Evolutionary conservation across 768 basidiomycete genomes (phyloP).

Genomic region (Tricholoma flavovirens): DNA sequence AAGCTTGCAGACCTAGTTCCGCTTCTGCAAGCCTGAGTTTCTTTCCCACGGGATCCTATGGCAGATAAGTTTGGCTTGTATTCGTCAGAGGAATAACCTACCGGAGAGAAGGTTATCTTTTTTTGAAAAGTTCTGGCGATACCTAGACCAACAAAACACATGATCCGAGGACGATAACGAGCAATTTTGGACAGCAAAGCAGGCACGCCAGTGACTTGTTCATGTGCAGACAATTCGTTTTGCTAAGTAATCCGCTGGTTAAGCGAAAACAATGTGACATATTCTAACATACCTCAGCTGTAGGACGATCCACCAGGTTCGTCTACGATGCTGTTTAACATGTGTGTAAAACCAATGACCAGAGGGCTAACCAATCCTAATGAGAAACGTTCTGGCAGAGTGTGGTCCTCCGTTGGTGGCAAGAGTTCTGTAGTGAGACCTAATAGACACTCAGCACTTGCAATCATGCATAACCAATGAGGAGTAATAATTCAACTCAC

Average conservation of each 20-base stretch:
- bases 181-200: slow-evolving; percentile 54
- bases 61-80: neutral
- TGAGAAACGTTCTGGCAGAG: slow-evolving; percentile 50
- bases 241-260: slow-evolving; percentile 28
- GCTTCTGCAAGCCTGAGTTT: slow-evolving; percentile 7
- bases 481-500: slow-evolving; percentile 28
- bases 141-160: slow-evolving; percentile 75
- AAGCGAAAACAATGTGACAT: neutral
- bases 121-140: slow-evolving; percentile 42
- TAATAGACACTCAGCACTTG: slow-evolving; percentile 16
- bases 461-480: no score
- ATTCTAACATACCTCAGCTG: slow-evolving; percentile 34
- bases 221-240: slow-evolving; percentile 46
- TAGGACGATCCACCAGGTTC: slow-evolving; percentile 68
- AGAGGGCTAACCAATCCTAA: slow-evolving; percentile 56
- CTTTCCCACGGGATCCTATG: slow-evolving; percentile 5
- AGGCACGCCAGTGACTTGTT: slow-evolving; percentile 52
- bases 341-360: neutral
- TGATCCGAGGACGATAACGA: slow-evolving; percentile 50
- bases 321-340: slow-evolving; percentile 43
- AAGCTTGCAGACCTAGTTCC: slow-evolving; percentile 39
- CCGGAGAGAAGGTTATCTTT: slow-evolving; percentile 14
- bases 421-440: slow-evolving; percentile 54
- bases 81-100: neutral
- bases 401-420: slow-evolving; percentile 52